These are phyloP conservation scores for Spathaspora sp. DNA, from an alignment of 1,139 yeast species.

Conservation along the genomic window DNA sequence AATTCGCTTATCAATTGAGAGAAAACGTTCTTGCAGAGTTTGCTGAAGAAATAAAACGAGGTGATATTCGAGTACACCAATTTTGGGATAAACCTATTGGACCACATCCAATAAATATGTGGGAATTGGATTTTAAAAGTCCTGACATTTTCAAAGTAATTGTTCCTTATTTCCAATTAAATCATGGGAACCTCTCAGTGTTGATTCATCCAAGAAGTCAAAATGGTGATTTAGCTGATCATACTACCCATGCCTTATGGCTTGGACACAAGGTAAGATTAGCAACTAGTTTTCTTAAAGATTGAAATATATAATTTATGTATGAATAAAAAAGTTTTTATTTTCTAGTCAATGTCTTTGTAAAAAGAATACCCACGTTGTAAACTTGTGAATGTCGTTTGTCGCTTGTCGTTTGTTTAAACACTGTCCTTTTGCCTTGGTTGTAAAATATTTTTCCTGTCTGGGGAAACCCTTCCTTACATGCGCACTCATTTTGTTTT, in stretches of 20 bases:
- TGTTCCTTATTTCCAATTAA: constrained; percentile 44
- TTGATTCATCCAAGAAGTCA: constrained; percentile 54
- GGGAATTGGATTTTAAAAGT: constrained; percentile 39
- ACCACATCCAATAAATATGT: constrained; percentile 54
- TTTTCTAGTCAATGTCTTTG: background rate
- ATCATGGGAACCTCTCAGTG: constrained; percentile 53
- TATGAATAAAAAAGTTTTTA: background rate
- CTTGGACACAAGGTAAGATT: constrained; percentile 40
- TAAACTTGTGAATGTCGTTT: no score
- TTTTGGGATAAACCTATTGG: constrained; percentile 55
- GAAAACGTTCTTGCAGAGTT: constrained; percentile 44
- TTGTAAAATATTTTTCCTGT: no score
- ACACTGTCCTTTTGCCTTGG: no score
- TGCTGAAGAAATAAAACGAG: constrained; percentile 41
- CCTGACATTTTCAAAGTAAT: constrained; percentile 28
- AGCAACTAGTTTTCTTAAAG: constrained; percentile 12
- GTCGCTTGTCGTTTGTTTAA: no score
- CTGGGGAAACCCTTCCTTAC: background rate
- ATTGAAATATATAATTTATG: background rate
- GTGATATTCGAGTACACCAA: constrained; percentile 43
- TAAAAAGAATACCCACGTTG: no score
- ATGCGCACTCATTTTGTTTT: no score
- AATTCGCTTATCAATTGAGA: constrained; percentile 39
- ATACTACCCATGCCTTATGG: constrained; percentile 55
- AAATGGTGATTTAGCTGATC: constrained; percentile 44